Conservation (phyloP, 441 rosid species). For the Aquilaria agallochum region DNA sequence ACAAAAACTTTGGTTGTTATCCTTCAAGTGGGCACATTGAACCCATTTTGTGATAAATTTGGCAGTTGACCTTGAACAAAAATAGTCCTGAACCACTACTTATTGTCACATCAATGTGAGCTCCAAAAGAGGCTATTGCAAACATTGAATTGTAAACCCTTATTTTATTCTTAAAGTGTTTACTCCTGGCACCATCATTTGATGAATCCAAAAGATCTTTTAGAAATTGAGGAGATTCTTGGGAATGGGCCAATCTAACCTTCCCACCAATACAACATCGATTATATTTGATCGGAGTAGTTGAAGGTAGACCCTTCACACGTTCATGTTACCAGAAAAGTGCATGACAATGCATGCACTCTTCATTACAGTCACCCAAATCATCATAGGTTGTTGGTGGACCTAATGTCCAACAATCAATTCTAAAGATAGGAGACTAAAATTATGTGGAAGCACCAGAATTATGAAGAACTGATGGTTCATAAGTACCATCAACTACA, state of each 20-base stretch:
- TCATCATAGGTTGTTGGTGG: too few species aligned
- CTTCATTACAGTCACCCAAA: too few species aligned
- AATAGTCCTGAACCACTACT: background rate
- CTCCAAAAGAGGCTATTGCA: background rate
- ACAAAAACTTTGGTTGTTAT: background rate
- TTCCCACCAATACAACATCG: background rate
- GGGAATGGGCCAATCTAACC: background rate
- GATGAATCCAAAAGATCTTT: background rate
- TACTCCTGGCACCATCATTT: background rate
- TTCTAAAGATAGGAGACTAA: too few species aligned
- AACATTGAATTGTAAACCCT: background rate
- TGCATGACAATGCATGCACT: too few species aligned
- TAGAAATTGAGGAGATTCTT: background rate
- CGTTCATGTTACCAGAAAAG: too few species aligned
- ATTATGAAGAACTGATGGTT: too few species aligned
- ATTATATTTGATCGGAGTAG: too few species aligned
- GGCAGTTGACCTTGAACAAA: background rate
- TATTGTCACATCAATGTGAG: background rate
- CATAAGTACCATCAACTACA: too few species aligned
- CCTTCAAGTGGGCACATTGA: background rate
- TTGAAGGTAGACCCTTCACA: too few species aligned
- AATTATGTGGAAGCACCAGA: too few species aligned
- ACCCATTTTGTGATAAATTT: background rate
- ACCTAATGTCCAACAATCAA: too few species aligned
- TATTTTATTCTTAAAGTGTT: background rate